These are phyloP conservation scores for Collybiopsis confluens DNA, from an alignment of 768 basidiomycete species.

Conservation along the genomic window DNA sequence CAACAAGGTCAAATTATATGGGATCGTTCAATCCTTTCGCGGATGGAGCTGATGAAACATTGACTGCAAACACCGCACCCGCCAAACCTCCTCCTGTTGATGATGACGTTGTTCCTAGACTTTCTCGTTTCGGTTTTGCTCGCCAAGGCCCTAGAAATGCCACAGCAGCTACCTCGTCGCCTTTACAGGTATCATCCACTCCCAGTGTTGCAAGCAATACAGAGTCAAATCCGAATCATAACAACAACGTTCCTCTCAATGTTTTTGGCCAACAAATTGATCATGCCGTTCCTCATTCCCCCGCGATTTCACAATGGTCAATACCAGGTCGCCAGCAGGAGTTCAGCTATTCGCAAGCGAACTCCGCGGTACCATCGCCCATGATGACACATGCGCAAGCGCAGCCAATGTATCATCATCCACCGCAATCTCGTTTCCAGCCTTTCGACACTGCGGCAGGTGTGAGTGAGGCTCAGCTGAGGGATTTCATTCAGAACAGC, in stretches of 20 bases:
- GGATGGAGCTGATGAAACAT: conserved; percentile 49
- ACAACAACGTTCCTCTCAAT: conserved; percentile 40
- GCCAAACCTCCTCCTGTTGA: conserved; percentile 39
- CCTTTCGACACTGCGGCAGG: conserved; percentile 39
- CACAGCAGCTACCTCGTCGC: conserved; percentile 49
- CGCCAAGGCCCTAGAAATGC: conserved; percentile 58
- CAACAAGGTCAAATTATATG: conserved; percentile 50
- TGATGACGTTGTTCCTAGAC: conserved; percentile 58
- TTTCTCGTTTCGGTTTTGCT: conserved; percentile 81
- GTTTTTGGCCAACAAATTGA: conserved; percentile 10
- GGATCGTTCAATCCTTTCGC: conserved; percentile 83
- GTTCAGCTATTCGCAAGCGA: conserved; percentile 36
- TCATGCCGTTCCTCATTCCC: conserved; percentile 27
- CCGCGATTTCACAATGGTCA: conserved; percentile 41
- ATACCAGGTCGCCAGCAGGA: conserved; percentile 36
- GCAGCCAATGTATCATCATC: conserved; percentile 30
- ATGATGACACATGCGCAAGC: conserved; percentile 42
- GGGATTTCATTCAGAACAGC: conserved; percentile 72
- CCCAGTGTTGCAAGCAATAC: conserved; percentile 40
- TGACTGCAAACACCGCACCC: conserved; percentile 25
- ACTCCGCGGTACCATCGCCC: conserved; percentile 39
- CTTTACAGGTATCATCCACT: conserved; percentile 53
- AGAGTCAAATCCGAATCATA: conserved; percentile 15
- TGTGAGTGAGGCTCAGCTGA: conserved; percentile 72
- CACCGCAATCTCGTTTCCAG: conserved; percentile 45